Conservation (phyloP, 495 filamentous ascomycete genomes). For the Daldinia loculata region DNA sequence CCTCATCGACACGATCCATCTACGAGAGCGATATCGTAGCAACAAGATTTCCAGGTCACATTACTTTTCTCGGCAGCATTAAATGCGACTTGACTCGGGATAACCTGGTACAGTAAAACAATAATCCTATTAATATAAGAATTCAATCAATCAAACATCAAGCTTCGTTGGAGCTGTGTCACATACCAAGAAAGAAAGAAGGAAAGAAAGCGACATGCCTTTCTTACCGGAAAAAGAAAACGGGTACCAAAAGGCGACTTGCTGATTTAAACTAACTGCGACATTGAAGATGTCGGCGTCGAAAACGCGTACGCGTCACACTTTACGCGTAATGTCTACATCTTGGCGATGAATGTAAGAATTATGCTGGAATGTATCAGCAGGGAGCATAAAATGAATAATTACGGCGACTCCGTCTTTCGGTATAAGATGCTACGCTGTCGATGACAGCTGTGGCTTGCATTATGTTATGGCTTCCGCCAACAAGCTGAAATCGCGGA, state of each 20-base stretch:
- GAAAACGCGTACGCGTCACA: constrained; percentile 5
- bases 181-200: constrained; percentile 1
- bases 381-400: constrained; percentile 13
- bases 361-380: constrained; percentile 2
- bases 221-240: constrained; percentile 1
- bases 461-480: constrained; percentile 23
- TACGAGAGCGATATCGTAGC: constrained; percentile 9
- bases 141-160: constrained; percentile 7
- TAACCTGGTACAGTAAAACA: constrained; percentile 23
- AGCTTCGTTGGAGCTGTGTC: constrained; percentile 4
- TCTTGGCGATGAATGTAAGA: background rate
- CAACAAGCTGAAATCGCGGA: constrained; percentile 15
- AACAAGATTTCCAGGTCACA: constrained; percentile 12
- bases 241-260: background rate
- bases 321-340: constrained; percentile 28
- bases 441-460: constrained; percentile 36
- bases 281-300: background rate
- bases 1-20: background rate
- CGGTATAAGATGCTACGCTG: constrained; percentile 9
- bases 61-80: constrained; percentile 24
- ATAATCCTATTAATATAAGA: constrained; percentile 6
- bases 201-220: no score
- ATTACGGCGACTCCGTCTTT: constrained; percentile 35
- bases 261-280: background rate
- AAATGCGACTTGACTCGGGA: constrained; percentile 10